A percentile compares a stretch with the other conserved stretches of the same genome.
These are phyloP conservation scores for Fomitiporia mediterranea DNA, from an alignment of 1,284 basidiomycete genomes.

Conservation along the genomic window DNA sequence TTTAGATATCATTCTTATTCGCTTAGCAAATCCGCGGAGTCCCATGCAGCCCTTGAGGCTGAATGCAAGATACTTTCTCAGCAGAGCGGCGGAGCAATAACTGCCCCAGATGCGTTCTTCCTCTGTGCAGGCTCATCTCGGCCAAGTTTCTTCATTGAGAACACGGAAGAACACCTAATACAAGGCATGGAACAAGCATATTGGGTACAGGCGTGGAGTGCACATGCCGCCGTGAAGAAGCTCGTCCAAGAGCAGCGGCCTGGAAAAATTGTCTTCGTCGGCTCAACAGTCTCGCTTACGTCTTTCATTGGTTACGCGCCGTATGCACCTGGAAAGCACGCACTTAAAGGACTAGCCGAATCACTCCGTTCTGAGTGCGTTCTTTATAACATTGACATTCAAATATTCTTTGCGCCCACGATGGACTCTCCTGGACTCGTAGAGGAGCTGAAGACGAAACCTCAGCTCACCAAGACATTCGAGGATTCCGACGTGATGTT, in stretches of 20 bases:
- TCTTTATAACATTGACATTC: slow-evolving; percentile 76
- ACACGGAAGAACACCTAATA: slow-evolving; percentile 53
- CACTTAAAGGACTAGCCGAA: slow-evolving; percentile 86
- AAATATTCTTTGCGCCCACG: slow-evolving; percentile 85
- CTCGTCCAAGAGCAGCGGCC: slow-evolving; percentile 60
- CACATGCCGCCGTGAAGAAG: slow-evolving; percentile 64
- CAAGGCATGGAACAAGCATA: slow-evolving; percentile 60
- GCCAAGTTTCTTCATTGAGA: slow-evolving; percentile 73
- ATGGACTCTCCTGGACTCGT: slow-evolving; percentile 82
- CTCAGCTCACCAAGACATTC: slow-evolving; percentile 72
- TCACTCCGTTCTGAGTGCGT: slow-evolving; percentile 78
- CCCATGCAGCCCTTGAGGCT: slow-evolving; percentile 54
- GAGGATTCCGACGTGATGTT: slow-evolving; percentile 74
- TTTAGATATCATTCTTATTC: slow-evolving; percentile 61
- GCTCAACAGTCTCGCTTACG: slow-evolving; percentile 80
- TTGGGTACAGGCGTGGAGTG: slow-evolving; percentile 75
- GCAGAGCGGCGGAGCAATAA: slow-evolving; percentile 32
- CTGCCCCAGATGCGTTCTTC: slow-evolving; percentile 70
- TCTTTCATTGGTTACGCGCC: slow-evolving; percentile 80
- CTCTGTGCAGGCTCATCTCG: slow-evolving; percentile 69
- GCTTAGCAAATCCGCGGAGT: slow-evolving; percentile 44
- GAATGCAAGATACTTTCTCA: slow-evolving; percentile 44
- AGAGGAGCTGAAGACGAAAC: slow-evolving; percentile 81
- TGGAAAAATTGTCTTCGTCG: slow-evolving; percentile 77
- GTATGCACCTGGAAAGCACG: slow-evolving; percentile 89